Evolutionary conservation across 108 stramenopile species (phyloP).

Genomic region (Pseudonitzschia multiseries): DNA sequence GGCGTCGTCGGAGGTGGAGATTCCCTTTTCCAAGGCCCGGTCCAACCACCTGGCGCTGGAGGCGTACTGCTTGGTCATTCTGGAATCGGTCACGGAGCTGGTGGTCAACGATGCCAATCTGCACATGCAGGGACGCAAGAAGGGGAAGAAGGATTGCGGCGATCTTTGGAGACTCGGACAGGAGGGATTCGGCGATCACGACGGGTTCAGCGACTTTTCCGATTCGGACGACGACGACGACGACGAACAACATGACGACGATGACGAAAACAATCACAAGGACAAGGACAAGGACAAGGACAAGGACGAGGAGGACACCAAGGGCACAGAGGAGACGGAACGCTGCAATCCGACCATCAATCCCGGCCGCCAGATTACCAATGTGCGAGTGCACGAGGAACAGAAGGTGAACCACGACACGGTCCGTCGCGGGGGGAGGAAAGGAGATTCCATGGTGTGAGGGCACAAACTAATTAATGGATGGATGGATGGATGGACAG

Average conservation of each 20-base stretch:
- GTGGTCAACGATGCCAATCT: slow-evolving; percentile 42
- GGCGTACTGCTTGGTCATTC: slow-evolving; percentile 39
- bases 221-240: neutral
- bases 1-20: slow-evolving; percentile 46
- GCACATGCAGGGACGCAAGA: slow-evolving; percentile 25
- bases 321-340: neutral
- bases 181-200: neutral
- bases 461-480: too few species aligned
- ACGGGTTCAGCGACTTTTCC: neutral
- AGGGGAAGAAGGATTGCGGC: neutral
- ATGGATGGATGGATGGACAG: too few species aligned
- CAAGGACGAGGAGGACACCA: neutral
- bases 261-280: too few species aligned
- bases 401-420: too few species aligned
- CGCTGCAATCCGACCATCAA: too few species aligned
- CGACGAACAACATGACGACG: too few species aligned
- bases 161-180: too few species aligned
- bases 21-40: slow-evolving; percentile 38
- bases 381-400: too few species aligned
- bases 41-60: slow-evolving; percentile 51
- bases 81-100: slow-evolving; percentile 27
- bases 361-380: too few species aligned
- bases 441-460: too few species aligned
- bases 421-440: too few species aligned
- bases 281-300: neutral